Evolutionary conservation across 495 filamentous ascomycete species (phyloP), one percentile per base, ranked within the genome.

Genomic region (Penicillium malachiteum): DNA sequence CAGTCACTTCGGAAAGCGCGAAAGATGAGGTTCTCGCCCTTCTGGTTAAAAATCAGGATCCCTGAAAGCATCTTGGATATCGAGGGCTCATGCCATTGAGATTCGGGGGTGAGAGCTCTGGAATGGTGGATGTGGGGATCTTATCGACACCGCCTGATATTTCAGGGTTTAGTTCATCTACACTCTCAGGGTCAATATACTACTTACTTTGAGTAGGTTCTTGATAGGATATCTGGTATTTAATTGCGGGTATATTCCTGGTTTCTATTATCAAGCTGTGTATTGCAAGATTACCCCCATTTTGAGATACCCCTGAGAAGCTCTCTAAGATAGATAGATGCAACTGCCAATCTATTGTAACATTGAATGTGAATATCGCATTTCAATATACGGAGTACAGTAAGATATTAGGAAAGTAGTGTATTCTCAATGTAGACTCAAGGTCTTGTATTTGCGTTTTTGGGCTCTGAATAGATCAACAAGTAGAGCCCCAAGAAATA

Each of bases 1-100:
- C 92, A 97, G 74, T 99, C 94, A 70, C 93, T 94, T 64, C 94
- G 91, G 75, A 97, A 99, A 63, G 95, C 90, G 60, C 94, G 92
- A 75, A 97, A 96, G 71, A 99, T 99, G 59, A 99, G 89, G 71
- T 97, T 97, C 80, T 99, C 94, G 77, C 94, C 94, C 73, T 99
- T 99, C 71, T 97, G 95, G 65, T 99, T 99, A 79, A 99, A 99
- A 61, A 99, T 84, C 44, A 99, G 83, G 63, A 99, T 92, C 54
- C 94, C 94, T 57, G 92, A 96, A 59, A 97, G 80, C 94, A 97
- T 97, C 52, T 60, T 87, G 79, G 38, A 49, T 16, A 51, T 52
- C 37, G 39, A 52, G 55, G 42, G 49, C 54, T 52, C 58, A 55
- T 60, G 33, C 48, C 55, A 37, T 42, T 42, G 40, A 18, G 42